Evolutionary conservation across 2,329 filamentous ascomycete genomes (phyloP).

Genomic region (Fusarium phyllophilum): DNA sequence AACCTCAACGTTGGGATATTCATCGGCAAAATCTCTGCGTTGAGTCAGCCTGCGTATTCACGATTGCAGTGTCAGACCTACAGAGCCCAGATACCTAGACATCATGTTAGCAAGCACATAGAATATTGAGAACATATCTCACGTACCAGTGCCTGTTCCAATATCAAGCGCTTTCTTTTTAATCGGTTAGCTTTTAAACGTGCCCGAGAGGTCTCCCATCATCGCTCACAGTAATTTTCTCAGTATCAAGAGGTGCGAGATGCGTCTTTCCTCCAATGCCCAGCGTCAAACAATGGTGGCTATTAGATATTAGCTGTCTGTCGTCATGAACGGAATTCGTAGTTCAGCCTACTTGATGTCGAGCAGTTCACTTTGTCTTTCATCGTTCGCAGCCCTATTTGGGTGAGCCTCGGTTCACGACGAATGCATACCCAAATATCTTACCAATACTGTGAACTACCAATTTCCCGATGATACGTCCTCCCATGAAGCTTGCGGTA

Average conservation of each 20-base stretch:
- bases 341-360: not conserved
- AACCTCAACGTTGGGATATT: slow-evolving; percentile 2
- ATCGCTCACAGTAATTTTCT: not conserved
- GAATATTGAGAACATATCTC: rapidly evolving
- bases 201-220: not conserved
- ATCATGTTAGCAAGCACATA: not conserved
- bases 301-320: rapidly evolving
- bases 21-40: slow-evolving; percentile 2
- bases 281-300: slow-evolving; percentile 8
- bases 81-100: slow-evolving; percentile 6
- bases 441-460: slow-evolving; percentile 16
- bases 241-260: slow-evolving; percentile 7
- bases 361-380: slow-evolving; percentile 8
- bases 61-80: not conserved
- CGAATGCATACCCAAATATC: rapidly evolving
- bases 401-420: not conserved
- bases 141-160: slow-evolving; percentile 13
- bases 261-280: slow-evolving; percentile 8
- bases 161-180: slow-evolving; percentile 12
- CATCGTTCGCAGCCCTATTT: slow-evolving; percentile 4
- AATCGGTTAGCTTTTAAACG: not conserved
- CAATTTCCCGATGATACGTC: slow-evolving; percentile 15
- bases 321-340: rapidly evolving
- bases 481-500: slow-evolving; percentile 19
- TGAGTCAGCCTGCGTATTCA: not conserved